phyloP scores from a whole-genome alignment of 2,329 filamentous ascomycete genomes.

The Rhytidhysteron rufulum region DNA sequence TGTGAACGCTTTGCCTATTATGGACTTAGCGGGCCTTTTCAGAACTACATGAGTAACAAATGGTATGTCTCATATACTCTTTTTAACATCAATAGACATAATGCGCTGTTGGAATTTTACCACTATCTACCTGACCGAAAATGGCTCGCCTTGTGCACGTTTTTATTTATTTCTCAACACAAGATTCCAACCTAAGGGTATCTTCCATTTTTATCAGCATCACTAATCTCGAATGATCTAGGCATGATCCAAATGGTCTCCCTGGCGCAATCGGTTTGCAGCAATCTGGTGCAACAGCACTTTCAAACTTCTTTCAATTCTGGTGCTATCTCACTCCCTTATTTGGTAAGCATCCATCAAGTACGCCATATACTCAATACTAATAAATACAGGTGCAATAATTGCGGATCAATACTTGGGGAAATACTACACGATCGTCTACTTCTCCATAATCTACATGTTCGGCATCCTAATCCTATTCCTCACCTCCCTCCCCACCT shows the following conservation, averaged over 20 bases:
- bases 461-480: constrained; percentile 65
- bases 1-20: constrained; percentile 39
- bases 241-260: constrained; percentile 35
- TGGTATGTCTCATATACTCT: constrained; percentile 16
- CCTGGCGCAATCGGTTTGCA: constrained; percentile 39
- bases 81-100: background rate
- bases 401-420: constrained; percentile 66
- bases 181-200: no score
- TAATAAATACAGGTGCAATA: constrained; percentile 37
- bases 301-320: constrained; percentile 48
- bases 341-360: constrained; percentile 16
- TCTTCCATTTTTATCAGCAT: no score
- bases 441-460: constrained; percentile 61
- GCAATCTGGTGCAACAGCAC: constrained; percentile 42
- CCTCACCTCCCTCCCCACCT: constrained; percentile 59
- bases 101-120: background rate
- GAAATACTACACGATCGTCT: constrained; percentile 66
- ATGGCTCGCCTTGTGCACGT: background rate
- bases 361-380: background rate
- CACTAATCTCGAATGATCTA: no score
- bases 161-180: no score
- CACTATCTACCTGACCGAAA: background rate
- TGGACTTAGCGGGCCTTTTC: constrained; percentile 44
- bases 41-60: constrained; percentile 47
- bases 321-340: constrained; percentile 49